phyloP scores from a whole-genome alignment of 2,329 filamentous ascomycete species.

The Hortaea werneckii region DNA sequence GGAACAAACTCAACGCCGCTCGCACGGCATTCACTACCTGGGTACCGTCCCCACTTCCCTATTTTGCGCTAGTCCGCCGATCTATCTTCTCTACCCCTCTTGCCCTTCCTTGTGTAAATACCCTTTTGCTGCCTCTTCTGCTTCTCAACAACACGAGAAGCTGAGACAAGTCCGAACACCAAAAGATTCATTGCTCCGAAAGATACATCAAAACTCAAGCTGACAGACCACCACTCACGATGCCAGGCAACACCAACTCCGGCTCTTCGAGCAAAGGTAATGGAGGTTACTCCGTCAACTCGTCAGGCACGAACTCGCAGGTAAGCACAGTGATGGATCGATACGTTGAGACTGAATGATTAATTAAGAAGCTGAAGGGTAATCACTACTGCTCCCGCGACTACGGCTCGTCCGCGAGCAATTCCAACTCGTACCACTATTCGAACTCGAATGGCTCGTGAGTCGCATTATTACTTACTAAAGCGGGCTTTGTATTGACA shows the following conservation, averaged over 20 bases:
- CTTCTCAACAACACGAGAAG: no score
- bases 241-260: background rate
- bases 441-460: conserved; percentile 48
- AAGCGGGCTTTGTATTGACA: background rate
- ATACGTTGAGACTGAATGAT: background rate
- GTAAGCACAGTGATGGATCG: conserved; percentile 28
- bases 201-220: no score
- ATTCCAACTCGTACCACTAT: conserved; percentile 56
- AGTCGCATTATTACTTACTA: background rate
- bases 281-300: conserved; percentile 29
- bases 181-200: no score
- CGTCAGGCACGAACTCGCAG: conserved; percentile 52
- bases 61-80: no score
- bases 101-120: no score
- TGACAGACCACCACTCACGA: no score
- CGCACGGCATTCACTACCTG: no score
- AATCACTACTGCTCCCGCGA: conserved; percentile 59
- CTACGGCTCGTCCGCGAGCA: conserved; percentile 47
- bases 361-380: conserved; percentile 36
- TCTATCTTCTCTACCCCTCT: no score
- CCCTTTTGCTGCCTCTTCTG: no score
- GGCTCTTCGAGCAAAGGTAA: conserved; percentile 7
- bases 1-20: no score
- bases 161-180: no score
- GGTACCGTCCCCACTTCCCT: no score